Evolutionary conservation across 2,329 filamentous ascomycete species (phyloP), one percentile per base, ranked within the genome.

Genomic region (Aspergillus fischeri): DNA sequence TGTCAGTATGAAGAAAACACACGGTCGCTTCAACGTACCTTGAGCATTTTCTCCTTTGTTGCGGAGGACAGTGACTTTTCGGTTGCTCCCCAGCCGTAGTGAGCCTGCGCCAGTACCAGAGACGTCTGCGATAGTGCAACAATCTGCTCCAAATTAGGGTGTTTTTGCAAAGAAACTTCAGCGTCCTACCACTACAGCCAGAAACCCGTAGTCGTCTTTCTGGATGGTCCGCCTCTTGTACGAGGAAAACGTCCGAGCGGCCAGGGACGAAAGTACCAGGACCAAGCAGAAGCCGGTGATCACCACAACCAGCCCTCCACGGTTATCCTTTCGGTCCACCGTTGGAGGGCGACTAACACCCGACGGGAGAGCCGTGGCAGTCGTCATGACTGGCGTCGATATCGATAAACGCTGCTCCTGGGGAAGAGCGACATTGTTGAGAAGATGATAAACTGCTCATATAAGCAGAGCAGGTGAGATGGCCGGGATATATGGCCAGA

Each of bases 241-340:
- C 27, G 74, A 70, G 17, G 78, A 70, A 54, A 75, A 79, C 2
- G 74, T 57, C 7, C 77, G 68, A 45, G 79, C 73, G 0, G 67
- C 67, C 25, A 79, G 60, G 1, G 76, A 75, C 10, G 75, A 65
- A 0, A 80, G 51, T 6, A 72, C 64, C 27, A 79, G 69, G 3
- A 73, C 69, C 3, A 80, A 59, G 1, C 70, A 67, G 14, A 78
- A 61, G 0, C 72, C 68, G 6, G 76, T 71, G 9, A 73, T 65
- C 45, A 80, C 75, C 5, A 74, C 65, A 20, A 80, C 65, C 24
- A 78, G 58, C 14, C 75, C 77, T 45, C 73, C 69, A 54, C 78
- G 74, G 59, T 80, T 70, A 24, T 69, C 63, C n/a, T 63, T 48
- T 8, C 70, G 75, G 51, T 77, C 65, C 49, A 65, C 63, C 20